Evolutionary conservation across 75 land plant species (phyloP), one percentile per base, ranked within the genome.

Genomic region (Selaginella tamariscina): DNA sequence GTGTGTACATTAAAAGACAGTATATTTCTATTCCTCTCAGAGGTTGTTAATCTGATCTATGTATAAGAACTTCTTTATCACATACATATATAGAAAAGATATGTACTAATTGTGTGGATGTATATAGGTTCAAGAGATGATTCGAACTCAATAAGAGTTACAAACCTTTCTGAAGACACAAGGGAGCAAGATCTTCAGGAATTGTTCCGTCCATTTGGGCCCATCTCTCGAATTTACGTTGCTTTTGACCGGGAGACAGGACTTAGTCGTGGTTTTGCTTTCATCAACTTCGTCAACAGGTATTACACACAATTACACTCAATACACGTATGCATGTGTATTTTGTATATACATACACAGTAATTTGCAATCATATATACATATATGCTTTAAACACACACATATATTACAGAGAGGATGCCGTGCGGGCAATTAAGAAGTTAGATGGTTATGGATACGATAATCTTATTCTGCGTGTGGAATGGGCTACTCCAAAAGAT

Each of bases 381-480:
- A 5, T 39, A 5, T 39, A 15, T 39, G 49, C n/a, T n/a, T 39
- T 39, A 15, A 39, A 5, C 49, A 39, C 49, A 15, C 5, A 15
- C 15, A 15, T 39, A 15, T 15, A 5, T 39, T 66, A 31, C 69
- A 76, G 74, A 70, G 90, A 87, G 30, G 90, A 87, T 77, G 90
- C 90, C 1, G 74, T 75, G 68, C 81, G 81, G 63, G 90, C 90
- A 2, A 87, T 87, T 32, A 82, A 80, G 54, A 87, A 87, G 77
- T 77, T 87, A 23, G 81, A 87, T 75, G 90, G 90, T 0, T 87
- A 84, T 73, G 90, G 90, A 5, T 87, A 87, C 70, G 90, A 87
- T 66, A 87, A 80, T 67, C 87, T 87, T n/a, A 87, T 87, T 33
- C 82, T 87, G 54, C 72, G 80, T 30, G 90, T 87, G 29, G 90